Conservation (phyloP, 768 basidiomycete genomes). For the Leccinum disarticulatum region DNA sequence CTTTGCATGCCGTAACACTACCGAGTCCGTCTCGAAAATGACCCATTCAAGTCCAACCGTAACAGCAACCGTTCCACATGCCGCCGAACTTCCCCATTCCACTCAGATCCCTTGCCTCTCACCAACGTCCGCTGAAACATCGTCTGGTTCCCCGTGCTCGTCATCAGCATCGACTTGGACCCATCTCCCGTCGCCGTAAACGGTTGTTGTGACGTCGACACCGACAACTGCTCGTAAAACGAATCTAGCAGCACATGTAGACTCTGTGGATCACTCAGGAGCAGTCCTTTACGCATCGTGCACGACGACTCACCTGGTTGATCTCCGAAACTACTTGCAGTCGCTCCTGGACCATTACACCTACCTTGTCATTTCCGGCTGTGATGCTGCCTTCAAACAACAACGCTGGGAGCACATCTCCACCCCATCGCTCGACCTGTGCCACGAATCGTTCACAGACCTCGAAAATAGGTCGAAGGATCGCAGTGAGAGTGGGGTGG, state of each 20-base stretch:
- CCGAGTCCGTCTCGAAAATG: conserved; percentile 52
- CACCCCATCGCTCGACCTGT: conserved; percentile 89
- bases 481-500: conserved; percentile 58
- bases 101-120: conserved; percentile 51
- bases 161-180: conserved; percentile 70
- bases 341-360: conserved; percentile 71
- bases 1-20: background rate
- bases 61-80: conserved; percentile 82
- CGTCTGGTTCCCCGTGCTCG: conserved; percentile 49
- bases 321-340: conserved; percentile 69
- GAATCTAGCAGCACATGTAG: conserved; percentile 64
- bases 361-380: conserved; percentile 54
- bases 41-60: conserved; percentile 82
- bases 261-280: conserved; percentile 43
- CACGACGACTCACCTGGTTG: conserved; percentile 54
- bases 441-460: conserved; percentile 86
- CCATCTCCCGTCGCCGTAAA: conserved; percentile 61
- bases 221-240: conserved; percentile 80
- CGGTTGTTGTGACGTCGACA: conserved; percentile 74
- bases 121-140: conserved; percentile 50
- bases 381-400: conserved; percentile 77
- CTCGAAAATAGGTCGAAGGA: conserved; percentile 73
- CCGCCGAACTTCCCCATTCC: conserved; percentile 67
- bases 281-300: background rate
- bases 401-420: conserved; percentile 82